phyloP scores from a whole-genome alignment of 225 moss, liverwort and hornwort genomes.

The Anthoceros angustus region DNA sequence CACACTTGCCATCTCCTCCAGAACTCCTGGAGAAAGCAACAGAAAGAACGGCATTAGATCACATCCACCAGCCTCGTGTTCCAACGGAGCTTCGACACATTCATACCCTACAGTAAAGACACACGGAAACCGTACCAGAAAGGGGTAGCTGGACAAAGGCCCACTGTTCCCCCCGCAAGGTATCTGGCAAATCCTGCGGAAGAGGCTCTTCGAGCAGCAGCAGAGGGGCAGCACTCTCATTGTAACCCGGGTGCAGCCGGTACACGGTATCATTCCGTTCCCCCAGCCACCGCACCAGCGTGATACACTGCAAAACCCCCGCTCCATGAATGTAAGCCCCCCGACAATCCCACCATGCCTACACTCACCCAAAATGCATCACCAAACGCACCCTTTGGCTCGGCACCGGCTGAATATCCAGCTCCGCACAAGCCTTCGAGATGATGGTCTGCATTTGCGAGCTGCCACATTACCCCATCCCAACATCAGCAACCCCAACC shows the following conservation, averaged over 20 bases:
- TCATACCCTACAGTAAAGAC: neutral
- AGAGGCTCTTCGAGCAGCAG: constrained; percentile 63
- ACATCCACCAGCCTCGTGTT: neutral
- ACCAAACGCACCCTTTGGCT: constrained; percentile 55
- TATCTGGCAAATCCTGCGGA: constrained; percentile 77
- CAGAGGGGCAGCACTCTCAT: constrained; percentile 60
- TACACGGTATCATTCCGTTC: constrained; percentile 46
- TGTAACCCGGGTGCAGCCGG: constrained; percentile 63
- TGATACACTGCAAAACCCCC: constrained; percentile 24
- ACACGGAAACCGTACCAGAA: constrained; percentile 24
- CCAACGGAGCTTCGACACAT: neutral
- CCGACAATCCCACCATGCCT: neutral
- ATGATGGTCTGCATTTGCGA: constrained; percentile 99
- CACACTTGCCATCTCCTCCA: constrained; percentile 80
- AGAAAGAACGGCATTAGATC: constrained; percentile 6
- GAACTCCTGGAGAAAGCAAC: constrained; percentile 31
- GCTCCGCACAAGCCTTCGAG: constrained; percentile 79
- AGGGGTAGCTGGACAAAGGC: constrained; percentile 88
- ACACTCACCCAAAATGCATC: neutral
- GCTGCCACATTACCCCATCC: constrained; percentile 20
- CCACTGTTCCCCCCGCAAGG: constrained; percentile 88
- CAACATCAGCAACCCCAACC: neutral
- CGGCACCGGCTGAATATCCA: constrained; percentile 88
- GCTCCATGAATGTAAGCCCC: neutral
- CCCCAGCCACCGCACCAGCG: constrained; percentile 43